Evolutionary conservation across 768 basidiomycete genomes (phyloP), one percentile per base, ranked within the genome.

Genomic region (Auricularia cornea): DNA sequence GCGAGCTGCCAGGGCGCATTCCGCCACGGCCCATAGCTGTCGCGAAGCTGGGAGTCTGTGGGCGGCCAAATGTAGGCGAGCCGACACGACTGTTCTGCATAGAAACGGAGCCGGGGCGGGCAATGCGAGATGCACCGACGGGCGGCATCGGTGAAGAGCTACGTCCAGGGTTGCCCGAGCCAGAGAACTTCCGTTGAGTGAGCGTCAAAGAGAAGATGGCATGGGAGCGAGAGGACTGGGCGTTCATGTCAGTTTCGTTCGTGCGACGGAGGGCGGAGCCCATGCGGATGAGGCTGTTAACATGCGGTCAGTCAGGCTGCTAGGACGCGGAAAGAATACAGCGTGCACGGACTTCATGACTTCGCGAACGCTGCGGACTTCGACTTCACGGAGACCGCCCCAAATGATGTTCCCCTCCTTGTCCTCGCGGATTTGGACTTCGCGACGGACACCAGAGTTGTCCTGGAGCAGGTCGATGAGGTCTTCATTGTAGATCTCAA

Each of bases 401-500:
- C 96, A 98, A 62, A 98, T 90, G 68, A 99, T 99, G 68, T 90
- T 87, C 10, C 96, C 97, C 66, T 93, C 90, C 74, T 96, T 95
- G 74, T 96, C 95, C 79, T 99, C 97, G 66, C 97, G 82, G 72
- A 99, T 98, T 72, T 94, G 89, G 16, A 99, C 92, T 70, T 93
- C 90, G 59, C 93, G 86, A 63, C 87, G 83, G 12, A 76, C 81
- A 35, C 76, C 79, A 6, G 77, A 74, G 62, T 92, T 89, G 64
- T 90, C 88, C 70, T 86, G 78, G 60, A 99, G 81, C 60, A 99
- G 81, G 79, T 99, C 97, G 73, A 98, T 92, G 60, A 99, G 84
- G 77, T 99, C 97, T 78, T 99, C 97, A 75, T 99, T 98, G 77
- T 99, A 98, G 61, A 99, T 84, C 81, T 99, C 97, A 67, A 99